A percentile compares a stretch with the other conserved stretches of the same genome.
phyloP scores from a whole-genome alignment of 306 rosid species.

The Heteromeles arbutifolia region DNA sequence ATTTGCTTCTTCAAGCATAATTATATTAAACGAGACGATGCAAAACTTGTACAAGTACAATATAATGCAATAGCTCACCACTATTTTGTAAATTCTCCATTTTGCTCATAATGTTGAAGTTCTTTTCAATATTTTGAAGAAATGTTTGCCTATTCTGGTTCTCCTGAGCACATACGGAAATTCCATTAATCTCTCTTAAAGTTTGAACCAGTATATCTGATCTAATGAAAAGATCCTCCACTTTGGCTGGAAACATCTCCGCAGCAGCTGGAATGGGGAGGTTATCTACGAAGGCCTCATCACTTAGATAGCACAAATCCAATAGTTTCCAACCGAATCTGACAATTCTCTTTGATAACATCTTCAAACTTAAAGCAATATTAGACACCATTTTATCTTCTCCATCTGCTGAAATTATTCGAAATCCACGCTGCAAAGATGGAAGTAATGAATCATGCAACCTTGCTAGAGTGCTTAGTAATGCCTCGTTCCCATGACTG shows the following conservation, averaged over 20 bases:
- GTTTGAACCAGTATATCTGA: constrained; percentile 84
- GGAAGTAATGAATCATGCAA: constrained; percentile 89
- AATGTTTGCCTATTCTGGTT: constrained; percentile 55
- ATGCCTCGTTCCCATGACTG: constrained; percentile 77
- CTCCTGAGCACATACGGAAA: constrained; percentile 42
- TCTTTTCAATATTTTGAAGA: constrained; percentile 71
- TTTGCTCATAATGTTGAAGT: constrained; percentile 44
- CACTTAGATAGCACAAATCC: constrained; percentile 74
- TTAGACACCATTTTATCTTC: constrained; percentile 43
- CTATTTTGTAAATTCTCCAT: constrained; percentile 45
- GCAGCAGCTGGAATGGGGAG: constrained; percentile 52
- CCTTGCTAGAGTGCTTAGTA: constrained; percentile 68
- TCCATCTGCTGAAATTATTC: constrained; percentile 38
- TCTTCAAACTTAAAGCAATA: constrained; percentile 56
- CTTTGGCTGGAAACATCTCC: constrained; percentile 87
- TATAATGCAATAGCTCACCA: constrained; percentile 40
- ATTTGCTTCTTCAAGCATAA: constrained; percentile 5
- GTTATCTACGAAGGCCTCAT: constrained; percentile 52
- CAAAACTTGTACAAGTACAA: neutral
- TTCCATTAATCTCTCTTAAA: constrained; percentile 73
- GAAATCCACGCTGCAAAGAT: constrained; percentile 42
- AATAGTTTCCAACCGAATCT: constrained; percentile 79
- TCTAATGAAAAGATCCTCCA: constrained; percentile 83
- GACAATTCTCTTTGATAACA: constrained; percentile 65
- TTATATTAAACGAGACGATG: neutral